Percentiles rank a stretch among this genome's conserved stretches.
phyloP scores from a whole-genome alignment of 106 monocot species.

The Iris macrosiphon region DNA sequence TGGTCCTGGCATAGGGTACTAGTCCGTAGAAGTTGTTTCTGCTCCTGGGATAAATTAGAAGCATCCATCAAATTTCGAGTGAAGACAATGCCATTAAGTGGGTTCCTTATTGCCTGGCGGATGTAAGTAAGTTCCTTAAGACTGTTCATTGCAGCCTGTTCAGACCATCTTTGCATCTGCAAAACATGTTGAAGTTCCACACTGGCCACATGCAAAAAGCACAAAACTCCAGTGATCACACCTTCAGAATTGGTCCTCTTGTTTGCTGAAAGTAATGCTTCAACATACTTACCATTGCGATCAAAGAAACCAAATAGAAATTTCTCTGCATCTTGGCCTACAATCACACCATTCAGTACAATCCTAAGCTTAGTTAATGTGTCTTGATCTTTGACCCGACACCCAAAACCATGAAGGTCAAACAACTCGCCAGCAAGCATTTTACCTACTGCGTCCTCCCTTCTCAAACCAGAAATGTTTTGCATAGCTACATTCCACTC shows the following conservation, averaged over 20 bases:
- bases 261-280: slow-evolving; percentile 60
- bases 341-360: slow-evolving; percentile 48
- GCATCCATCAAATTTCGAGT: slow-evolving; percentile 49
- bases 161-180: slow-evolving; percentile 55
- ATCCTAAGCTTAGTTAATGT: slow-evolving; percentile 64
- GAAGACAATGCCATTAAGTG: slow-evolving; percentile 67
- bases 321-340: slow-evolving; percentile 62
- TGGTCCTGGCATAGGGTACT: slow-evolving; percentile 61
- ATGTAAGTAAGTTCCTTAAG: slow-evolving; percentile 57
- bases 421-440: slow-evolving; percentile 83
- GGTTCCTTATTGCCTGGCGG: slow-evolving; percentile 63
- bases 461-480: slow-evolving; percentile 58
- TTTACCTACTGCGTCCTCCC: slow-evolving; percentile 57
- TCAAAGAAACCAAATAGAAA: slow-evolving; percentile 64
- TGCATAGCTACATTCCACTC: slow-evolving; percentile 94
- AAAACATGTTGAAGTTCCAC: slow-evolving; percentile 75
- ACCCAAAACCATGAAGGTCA: slow-evolving; percentile 42
- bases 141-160: slow-evolving; percentile 51
- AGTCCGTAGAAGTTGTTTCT: slow-evolving; percentile 50
- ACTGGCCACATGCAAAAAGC: slow-evolving; percentile 77
- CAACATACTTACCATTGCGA: slow-evolving; percentile 50
- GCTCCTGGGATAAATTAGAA: slow-evolving; percentile 53
- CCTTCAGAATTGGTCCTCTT: slow-evolving; percentile 63
- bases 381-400: slow-evolving; percentile 61
- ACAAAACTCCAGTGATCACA: slow-evolving; percentile 63